These are phyloP conservation scores for Phytophthora foliorum DNA, from an alignment of 352 stramenopile species.

Conservation along the genomic window DNA sequence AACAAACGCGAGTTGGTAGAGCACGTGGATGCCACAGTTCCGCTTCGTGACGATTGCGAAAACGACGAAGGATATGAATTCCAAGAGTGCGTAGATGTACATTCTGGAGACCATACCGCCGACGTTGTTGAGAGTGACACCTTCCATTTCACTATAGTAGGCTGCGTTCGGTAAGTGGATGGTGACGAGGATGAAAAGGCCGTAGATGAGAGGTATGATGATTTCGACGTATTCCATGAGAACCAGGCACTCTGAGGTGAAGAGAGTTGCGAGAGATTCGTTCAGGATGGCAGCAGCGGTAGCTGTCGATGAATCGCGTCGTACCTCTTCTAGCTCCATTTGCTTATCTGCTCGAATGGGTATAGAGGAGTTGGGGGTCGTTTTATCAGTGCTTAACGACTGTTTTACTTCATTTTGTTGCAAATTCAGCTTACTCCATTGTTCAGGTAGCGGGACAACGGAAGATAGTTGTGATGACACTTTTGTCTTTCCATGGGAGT, in stretches of 20 bases:
- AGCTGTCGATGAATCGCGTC: background rate
- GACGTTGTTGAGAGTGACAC: slow-evolving; percentile 5
- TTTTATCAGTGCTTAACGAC: background rate
- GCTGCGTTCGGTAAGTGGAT: slow-evolving; percentile 19
- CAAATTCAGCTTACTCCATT: background rate
- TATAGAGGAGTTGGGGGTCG: background rate
- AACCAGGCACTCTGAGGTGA: slow-evolving; percentile 39
- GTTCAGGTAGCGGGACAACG: background rate
- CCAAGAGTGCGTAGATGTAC: slow-evolving; percentile 14
- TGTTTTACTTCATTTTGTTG: background rate
- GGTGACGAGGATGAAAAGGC: slow-evolving; percentile 11
- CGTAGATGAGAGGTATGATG: slow-evolving; percentile 39
- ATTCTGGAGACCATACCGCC: slow-evolving; percentile 15
- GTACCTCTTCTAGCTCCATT: background rate
- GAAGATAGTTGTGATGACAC: background rate
- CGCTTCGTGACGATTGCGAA: slow-evolving; percentile 2
- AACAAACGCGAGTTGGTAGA: slow-evolving; percentile 37
- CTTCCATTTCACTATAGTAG: slow-evolving; percentile 36
- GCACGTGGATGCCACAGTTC: slow-evolving; percentile 9
- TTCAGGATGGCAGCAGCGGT: background rate
- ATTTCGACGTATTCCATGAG: slow-evolving; percentile 44
- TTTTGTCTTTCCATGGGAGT: background rate
- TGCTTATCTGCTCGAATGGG: background rate
- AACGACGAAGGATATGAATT: slow-evolving; percentile 19
- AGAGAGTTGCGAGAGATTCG: slow-evolving; percentile 23